phyloP scores from a whole-genome alignment of 2,329 filamentous ascomycete species.

The Ophiostoma quercus region DNA sequence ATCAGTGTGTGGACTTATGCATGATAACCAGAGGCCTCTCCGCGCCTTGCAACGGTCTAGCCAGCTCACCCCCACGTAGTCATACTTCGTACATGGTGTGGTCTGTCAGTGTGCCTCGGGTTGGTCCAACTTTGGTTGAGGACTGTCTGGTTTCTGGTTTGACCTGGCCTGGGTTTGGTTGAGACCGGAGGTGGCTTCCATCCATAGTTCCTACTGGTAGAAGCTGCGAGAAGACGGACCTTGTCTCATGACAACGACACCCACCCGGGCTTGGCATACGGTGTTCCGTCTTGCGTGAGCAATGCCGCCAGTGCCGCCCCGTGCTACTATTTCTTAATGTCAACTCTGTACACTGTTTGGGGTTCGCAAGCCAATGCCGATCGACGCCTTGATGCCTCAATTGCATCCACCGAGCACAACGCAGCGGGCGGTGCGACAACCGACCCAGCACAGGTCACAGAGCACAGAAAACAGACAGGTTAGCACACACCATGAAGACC shows the following conservation, averaged over 20 bases:
- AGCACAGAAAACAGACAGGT: too few relatives aligned
- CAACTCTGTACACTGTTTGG: too few relatives aligned
- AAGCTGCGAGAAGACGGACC: neutral
- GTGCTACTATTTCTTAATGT: neutral
- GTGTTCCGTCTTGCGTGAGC: slow-evolving; percentile 1
- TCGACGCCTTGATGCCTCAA: neutral
- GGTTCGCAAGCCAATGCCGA: neutral
- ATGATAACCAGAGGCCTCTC: neutral
- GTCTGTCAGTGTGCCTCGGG: neutral
- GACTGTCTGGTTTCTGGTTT: too few relatives aligned
- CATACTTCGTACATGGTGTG: neutral
- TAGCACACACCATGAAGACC: neutral
- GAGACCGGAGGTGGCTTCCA: too few relatives aligned
- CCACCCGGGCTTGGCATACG: slow-evolving; percentile 3
- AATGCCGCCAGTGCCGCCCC: neutral
- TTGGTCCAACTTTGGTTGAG: too few relatives aligned
- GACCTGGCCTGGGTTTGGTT: neutral
- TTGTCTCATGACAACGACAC: neutral
- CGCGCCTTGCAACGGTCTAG: neutral
- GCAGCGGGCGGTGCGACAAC: neutral
- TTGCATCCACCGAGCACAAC: neutral
- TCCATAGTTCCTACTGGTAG: neutral
- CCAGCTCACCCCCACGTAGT: slow-evolving; percentile 2
- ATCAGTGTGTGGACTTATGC: neutral
- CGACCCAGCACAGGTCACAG: neutral